Conservation (phyloP, 2,329 filamentous ascomycete species). For the Phaeosphaeria sp. region DNA sequence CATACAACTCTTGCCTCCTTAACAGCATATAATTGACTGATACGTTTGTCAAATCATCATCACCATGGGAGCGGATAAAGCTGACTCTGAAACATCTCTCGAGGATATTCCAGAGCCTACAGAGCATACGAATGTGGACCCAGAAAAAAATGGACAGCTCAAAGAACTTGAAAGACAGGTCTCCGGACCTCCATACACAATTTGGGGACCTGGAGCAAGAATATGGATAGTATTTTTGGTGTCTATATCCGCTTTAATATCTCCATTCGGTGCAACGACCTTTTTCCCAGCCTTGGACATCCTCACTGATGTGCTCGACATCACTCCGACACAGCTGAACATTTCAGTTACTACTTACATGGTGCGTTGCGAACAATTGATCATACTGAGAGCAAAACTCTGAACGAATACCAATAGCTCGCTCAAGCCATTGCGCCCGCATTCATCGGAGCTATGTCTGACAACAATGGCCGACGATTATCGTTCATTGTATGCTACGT, state of each 20-base stretch:
- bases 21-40: not conserved
- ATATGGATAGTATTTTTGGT: constrained; percentile 59
- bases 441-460: constrained; percentile 59
- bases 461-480: constrained; percentile 58
- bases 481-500: constrained; percentile 56
- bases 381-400: not conserved
- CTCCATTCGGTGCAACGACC: constrained; percentile 51
- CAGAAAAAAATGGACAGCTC: constrained; percentile 17
- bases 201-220: constrained; percentile 46
- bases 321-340: constrained; percentile 55
- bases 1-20: not conserved
- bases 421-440: constrained; percentile 61
- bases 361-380: constrained; percentile 20
- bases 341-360: constrained; percentile 61
- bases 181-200: constrained; percentile 38
- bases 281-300: constrained; percentile 47
- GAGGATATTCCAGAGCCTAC: not conserved
- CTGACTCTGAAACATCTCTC: not conserved
- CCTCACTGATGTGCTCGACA: constrained; percentile 47
- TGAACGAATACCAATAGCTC: constrained; percentile 29
- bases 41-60: not conserved
- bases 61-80: not conserved
- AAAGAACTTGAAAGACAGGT: constrained; percentile 23
- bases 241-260: constrained; percentile 55
- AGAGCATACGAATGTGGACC: constrained; percentile 3